Base-by-base conservation (phyloP, 208 protist species). In the Blechomonas ayalai region DNA sequence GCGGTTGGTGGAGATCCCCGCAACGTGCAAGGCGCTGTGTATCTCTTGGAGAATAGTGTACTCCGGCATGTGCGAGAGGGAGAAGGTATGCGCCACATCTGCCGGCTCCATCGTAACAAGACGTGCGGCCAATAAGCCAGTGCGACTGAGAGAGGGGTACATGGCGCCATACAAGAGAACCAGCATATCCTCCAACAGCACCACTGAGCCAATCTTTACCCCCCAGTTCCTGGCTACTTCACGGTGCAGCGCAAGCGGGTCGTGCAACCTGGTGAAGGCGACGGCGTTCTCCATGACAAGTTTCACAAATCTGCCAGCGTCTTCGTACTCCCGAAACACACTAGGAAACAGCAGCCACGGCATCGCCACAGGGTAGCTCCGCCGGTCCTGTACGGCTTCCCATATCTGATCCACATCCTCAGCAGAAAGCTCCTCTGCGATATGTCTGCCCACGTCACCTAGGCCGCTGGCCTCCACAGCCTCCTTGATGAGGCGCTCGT, bases 221-320 rank as follows among this genome's bases (percentile, higher is more conserved):
- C 80, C 75, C 52, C 74, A 79, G 68, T 95, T 93, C 19, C 33
- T 49, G 13, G 85, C 80, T 35, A 93, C 70, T 49, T 93, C 74
- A 7, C 54, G 36, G 38, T 93, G 68, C 23, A 93, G 35, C 16
- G 66, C 71, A 1, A 90, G 51, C 13, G 58, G 52, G 35, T 87
- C 56, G 13, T 59, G 52, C 15, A 59, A 39, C 41, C 79, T 87
- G 38, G 82, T 58, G 45, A 38, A 43, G 16, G 22, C 29, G 49
- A 90, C 56, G 10, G 72, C 64, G 41, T 70, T 78, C 55, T 88
- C 75, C 46, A 85, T 69, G 18, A 93, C 53, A 19, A 40, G 24
- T 64, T 88, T 88, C 31, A 87, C 68, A 29, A 90, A 71, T 31
- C 46, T 47, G 18, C 74, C 77, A 29, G 52, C 64, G 2, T 49